Evolutionary conservation across 2,329 filamentous ascomycete species (phyloP), one percentile per base, ranked within the genome.

Genomic region (Beauveria rudraprayagi): DNA sequence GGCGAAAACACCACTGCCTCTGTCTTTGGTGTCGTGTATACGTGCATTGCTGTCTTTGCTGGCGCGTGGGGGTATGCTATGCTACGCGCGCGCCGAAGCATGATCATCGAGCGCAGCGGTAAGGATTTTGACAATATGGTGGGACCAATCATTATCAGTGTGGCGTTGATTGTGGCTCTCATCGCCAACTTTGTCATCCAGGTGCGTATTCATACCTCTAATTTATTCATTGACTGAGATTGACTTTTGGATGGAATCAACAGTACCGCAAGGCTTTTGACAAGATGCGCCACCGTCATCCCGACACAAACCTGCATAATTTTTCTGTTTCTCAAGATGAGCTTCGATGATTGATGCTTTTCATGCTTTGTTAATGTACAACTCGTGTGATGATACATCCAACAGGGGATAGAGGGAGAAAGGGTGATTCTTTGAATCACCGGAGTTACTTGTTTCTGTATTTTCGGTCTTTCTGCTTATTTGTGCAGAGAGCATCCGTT

Each of bases 71-170:
- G 94, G 2, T 96, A 91, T 73, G 83, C 79, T 63, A 90, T 96
- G 78, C 89, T 95, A 70, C 85, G 88, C 69, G 84, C 82, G 70
- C 82, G 94, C 40, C 83, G 88, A 62, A 82, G 78, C 59, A 86
- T 97, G 81, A 99, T 99, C 70, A 74, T 88, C 44, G 85, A 91
- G 72, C 80, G 94, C 65, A 96, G 91, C 69, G 92, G 91, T 10
- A 93, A 89, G 73, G 92, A 97, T 68, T 95, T 99, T 73, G 93
- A 99, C 73, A 94, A 92, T 67, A 78, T 93, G 69, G 75, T 91
- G 63, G 94, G 94, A 0, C 94, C 94, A 1, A 75, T 97, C 60
- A 81, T 95, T 9, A 87, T 97, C 48, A 94, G 90, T 69, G 75
- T 88, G 43, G 90, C 92, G 3, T 73, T 99, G 70, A 87, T 90